These are phyloP conservation scores for Solanum rostratum DNA, from an alignment of 257 asterid genomes.

Conservation along the genomic window DNA sequence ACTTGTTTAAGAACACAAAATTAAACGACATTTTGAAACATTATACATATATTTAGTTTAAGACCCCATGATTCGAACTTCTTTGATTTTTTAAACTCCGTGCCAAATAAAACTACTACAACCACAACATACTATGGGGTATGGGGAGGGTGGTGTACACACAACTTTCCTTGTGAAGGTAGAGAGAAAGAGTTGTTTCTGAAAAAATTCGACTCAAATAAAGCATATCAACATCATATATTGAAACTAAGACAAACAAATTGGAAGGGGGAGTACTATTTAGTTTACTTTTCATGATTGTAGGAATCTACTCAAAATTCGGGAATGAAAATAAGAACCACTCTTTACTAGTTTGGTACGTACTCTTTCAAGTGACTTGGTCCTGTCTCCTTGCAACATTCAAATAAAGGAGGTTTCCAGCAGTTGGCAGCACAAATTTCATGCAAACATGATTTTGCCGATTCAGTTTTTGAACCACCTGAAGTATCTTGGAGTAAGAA, in stretches of 20 bases:
- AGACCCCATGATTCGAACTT: background rate
- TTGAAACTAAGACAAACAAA: background rate
- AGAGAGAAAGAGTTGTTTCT: background rate
- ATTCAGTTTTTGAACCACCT: conserved; percentile 32
- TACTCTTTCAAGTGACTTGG: conserved; percentile 80
- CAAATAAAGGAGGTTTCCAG: conserved; percentile 81
- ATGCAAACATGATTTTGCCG: conserved; percentile 57
- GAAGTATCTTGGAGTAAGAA: conserved; percentile 9
- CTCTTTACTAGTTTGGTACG: conserved; percentile 13
- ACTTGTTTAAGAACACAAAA: background rate
- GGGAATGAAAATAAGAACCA: background rate
- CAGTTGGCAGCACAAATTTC: conserved; percentile 73
- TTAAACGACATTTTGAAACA: background rate
- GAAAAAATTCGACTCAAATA: background rate
- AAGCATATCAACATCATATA: background rate
- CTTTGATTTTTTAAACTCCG: background rate
- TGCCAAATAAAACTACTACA: background rate
- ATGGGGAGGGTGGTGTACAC: background rate
- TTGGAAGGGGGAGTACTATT: background rate
- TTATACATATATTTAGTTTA: background rate
- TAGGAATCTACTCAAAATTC: background rate
- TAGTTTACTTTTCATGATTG: background rate
- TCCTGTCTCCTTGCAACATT: conserved; percentile 60
- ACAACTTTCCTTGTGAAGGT: background rate
- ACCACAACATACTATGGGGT: background rate